Conservation (phyloP, 768 basidiomycete genomes). For the Boletales sp. region DNA sequence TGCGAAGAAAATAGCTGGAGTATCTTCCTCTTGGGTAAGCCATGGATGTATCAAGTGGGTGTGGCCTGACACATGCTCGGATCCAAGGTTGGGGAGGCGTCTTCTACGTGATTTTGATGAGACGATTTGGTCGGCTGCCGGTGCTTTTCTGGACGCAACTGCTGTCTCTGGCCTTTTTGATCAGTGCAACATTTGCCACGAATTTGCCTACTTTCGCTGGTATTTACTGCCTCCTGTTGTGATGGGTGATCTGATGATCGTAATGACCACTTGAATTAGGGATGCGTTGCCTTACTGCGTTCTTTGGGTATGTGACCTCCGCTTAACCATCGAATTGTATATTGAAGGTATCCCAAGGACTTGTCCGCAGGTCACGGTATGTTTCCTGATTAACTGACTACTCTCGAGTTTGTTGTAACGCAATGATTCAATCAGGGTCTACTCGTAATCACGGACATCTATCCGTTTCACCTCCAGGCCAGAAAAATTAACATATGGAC, state of each 20-base stretch:
- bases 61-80: slow-evolving; percentile 5
- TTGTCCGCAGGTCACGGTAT: slow-evolving; percentile 49
- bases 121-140: slow-evolving; percentile 28
- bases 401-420: neutral
- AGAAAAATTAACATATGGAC: slow-evolving; percentile 53
- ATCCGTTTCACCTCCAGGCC: slow-evolving; percentile 52
- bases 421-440: slow-evolving; percentile 30
- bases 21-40: slow-evolving; percentile 43
- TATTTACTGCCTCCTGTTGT: slow-evolving; percentile 1
- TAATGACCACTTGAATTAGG: slow-evolving; percentile 9
- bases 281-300: slow-evolving; percentile 31
- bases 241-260: neutral
- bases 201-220: slow-evolving; percentile 46
- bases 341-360: slow-evolving; percentile 29
- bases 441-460: slow-evolving; percentile 47
- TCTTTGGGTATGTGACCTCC: slow-evolving; percentile 24
- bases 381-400: neutral
- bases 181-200: slow-evolving; percentile 51
- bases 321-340: neutral
- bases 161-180: slow-evolving; percentile 43
- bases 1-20: slow-evolving; percentile 34
- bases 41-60: neutral
- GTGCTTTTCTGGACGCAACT: slow-evolving; percentile 35
- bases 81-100: slow-evolving; percentile 28
- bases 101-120: slow-evolving; percentile 28